Base-by-base conservation (phyloP, 495 filamentous ascomycete species). In the Talaromyces liani region DNA sequence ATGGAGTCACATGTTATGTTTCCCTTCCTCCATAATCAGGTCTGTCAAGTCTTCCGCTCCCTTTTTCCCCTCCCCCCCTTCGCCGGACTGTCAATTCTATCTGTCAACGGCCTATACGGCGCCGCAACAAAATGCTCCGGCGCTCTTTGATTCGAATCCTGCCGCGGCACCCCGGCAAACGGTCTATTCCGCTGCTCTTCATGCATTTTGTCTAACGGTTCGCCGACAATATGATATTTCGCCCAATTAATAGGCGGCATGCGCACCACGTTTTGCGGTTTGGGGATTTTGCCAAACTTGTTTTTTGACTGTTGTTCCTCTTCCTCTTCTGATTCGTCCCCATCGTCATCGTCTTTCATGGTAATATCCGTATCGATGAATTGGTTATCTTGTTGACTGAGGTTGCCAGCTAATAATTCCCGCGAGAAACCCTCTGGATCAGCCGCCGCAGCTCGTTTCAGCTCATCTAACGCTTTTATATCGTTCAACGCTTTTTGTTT, bases 241-340 rank as follows among this genome's bases (percentile, higher is more conserved):
- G 85, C 84, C 92, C 92, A 97, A 77, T 95, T 95, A 64, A 97
- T 84, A 2, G 90, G 87, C 25, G 92, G 92, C 77, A 85, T 89
- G 36, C 92, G 87, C 8, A 94, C 85, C 2, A 97, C 77, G 66
- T 87, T 91, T 75, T 97, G 92, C n/a, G 89, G 85, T 20, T 79
- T 80, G 0, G 92, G 92, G 1, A 97, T 82, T 22, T 73, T 78
- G 18, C 77, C 79, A 33, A 86, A 78, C 3, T 65, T 67, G 22
- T 63, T 68, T 69, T 80, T 22, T 67, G 70, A 58, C 31, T 20
- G 62, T 16, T 64, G 62, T 29, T 66, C 64, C 18, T 63, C 65
- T 16, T 69, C 67, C 6, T 60, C 49, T 59, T 70, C 69, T 3
- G 71, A 72, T 0, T 74, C 72, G n/a, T 81, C 80, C 0, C 72